Percentiles rank a stretch among this genome's conserved stretches.
These are phyloP conservation scores for Capsicum pubescens DNA, from an alignment of 257 asterid genomes.

Conservation along the genomic window DNA sequence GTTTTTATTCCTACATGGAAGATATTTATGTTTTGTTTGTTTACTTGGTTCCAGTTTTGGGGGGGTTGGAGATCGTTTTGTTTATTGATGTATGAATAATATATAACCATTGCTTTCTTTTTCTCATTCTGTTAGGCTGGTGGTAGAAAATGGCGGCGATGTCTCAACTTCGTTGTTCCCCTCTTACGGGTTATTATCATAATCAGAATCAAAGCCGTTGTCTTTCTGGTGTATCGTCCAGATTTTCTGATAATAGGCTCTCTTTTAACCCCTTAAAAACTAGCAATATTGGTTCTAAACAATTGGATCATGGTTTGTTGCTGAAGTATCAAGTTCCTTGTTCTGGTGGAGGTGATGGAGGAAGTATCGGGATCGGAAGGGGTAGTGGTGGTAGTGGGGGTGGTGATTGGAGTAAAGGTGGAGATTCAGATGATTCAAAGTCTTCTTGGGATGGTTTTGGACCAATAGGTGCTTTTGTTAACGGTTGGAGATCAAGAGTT, in stretches of 20 bases:
- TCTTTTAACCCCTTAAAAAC: neutral
- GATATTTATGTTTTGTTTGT: neutral
- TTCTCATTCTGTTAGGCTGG: neutral
- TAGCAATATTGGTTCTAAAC: neutral
- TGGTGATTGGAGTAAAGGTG: constrained; percentile 51
- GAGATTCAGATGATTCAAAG: constrained; percentile 52
- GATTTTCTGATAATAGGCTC: neutral
- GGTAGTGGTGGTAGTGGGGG: constrained; percentile 40
- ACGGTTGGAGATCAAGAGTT: constrained; percentile 90
- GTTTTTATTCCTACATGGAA: too few relatives aligned
- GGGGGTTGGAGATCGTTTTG: too few relatives aligned
- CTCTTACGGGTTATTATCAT: constrained; percentile 28
- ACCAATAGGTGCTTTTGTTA: constrained; percentile 70
- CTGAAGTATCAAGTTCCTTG: constrained; percentile 34
- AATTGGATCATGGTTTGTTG: constrained; percentile 14
- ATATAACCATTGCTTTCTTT: neutral
- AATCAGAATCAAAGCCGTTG: constrained; percentile 31
- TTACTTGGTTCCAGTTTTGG: too few relatives aligned
- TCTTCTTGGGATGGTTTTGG: constrained; percentile 59
- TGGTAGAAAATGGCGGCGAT: constrained; percentile 38
- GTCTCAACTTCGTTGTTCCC: constrained; percentile 46
- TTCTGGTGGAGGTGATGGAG: constrained; percentile 37
- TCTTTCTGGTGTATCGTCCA: constrained; percentile 5
- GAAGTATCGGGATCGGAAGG: neutral
- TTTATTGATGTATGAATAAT: neutral